phyloP scores from a whole-genome alignment of 2,329 filamentous ascomycete species.

The Coniosporium tulheliwenetii region DNA sequence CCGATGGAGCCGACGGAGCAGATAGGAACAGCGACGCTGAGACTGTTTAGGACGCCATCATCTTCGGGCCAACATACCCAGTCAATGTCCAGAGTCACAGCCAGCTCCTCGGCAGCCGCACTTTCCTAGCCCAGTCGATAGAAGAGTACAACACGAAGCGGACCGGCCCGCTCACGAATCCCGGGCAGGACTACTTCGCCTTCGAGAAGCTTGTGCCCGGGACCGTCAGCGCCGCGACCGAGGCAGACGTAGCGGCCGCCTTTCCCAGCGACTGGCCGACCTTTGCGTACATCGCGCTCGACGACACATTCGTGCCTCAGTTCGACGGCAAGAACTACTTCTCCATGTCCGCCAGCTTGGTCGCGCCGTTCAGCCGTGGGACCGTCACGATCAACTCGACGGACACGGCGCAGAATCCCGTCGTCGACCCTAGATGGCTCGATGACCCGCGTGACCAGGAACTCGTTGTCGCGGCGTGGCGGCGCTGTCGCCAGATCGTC shows the following conservation, averaged over 20 bases:
- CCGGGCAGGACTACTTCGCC: constrained; percentile 6
- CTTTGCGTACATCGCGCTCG: constrained; percentile 14
- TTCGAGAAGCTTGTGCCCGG: not conserved
- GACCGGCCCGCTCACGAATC: not conserved
- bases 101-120: constrained; percentile 1
- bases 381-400: constrained; percentile 5
- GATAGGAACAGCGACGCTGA: too few relatives aligned
- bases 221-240: not conserved
- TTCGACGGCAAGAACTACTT: constrained; percentile 15
- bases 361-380: constrained; percentile 12
- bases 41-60: not conserved
- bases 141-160: constrained; percentile 1
- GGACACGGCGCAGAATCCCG: constrained; percentile 11
- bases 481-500: constrained; percentile 1
- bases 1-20: too few relatives aligned
- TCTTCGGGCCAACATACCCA: not conserved
- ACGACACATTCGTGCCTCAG: too few relatives aligned
- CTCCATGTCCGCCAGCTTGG: constrained; percentile 9
- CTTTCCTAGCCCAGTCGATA: not conserved
- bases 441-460: constrained; percentile 7
- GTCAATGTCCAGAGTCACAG: constrained; percentile 1
- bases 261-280: constrained; percentile 19
- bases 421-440: constrained; percentile 17
- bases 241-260: not conserved
- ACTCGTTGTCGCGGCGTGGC: constrained; percentile 4